Base-by-base conservation (phyloP, 768 basidiomycete genomes). In the Collybia sp. region DNA sequence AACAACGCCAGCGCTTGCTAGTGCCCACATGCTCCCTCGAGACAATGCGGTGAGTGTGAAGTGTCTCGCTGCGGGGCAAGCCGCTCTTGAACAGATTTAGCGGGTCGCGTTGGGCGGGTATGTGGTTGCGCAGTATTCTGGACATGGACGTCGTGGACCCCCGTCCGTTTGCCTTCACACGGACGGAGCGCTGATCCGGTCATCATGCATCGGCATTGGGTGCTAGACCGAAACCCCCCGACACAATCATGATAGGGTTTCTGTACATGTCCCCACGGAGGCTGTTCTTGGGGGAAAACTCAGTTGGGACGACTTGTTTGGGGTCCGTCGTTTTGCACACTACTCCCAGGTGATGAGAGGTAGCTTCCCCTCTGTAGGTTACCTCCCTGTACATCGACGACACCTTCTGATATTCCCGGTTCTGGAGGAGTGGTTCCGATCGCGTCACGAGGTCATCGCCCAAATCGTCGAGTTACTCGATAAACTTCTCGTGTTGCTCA, bases 201-300 rank as follows among this genome's bases (percentile, higher is more conserved):
- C n/a, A n/a, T n/a, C n/a, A n/a, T n/a, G 38, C 9, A 43, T 57
- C 35, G 48, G 60, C 20, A 40, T 15, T 45, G 49, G 15, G 61
- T 57, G 2, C 46, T 63, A 6, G 43, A 40, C n/a, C 45, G 46
- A 12, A 50, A 52, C 12, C n/a, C n/a, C n/a, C n/a, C n/a, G n/a
- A n/a, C n/a, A n/a, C n/a, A n/a, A n/a, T n/a, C n/a, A n/a, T n/a
- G n/a, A n/a, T n/a, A n/a, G n/a, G n/a, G n/a, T n/a, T n/a, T n/a
- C n/a, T n/a, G n/a, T n/a, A n/a, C n/a, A n/a, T n/a, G 44, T 55
- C 12, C 61, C 61, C 56, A 17, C 48, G 43, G n/a, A 56, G 58
- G 34, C 51, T 62, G 15, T 57, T 60, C 48, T 37, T 12, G 49
- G 55, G 17, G 53, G 58, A 13, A 36, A 42, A 13, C 37, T 60